Evolutionary conservation across 805 yeast genomes (phyloP).

Genomic region (Blastobotrys americana): DNA sequence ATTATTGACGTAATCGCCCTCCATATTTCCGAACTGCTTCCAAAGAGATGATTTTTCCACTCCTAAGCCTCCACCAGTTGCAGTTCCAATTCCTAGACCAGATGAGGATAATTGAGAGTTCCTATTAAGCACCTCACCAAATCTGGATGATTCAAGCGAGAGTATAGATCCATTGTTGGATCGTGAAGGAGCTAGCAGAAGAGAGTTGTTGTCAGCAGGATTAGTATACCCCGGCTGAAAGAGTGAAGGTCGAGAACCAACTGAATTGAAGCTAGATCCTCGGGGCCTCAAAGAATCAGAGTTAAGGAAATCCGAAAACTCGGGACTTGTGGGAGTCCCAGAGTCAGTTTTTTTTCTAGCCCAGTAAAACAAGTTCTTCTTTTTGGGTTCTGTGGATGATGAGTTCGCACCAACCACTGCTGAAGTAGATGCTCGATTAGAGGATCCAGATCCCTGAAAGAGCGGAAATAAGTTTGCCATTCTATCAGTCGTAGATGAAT

Average conservation of each 20-base stretch:
- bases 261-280: neutral
- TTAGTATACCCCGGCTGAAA: neutral
- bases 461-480: neutral
- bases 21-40: neutral
- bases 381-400: neutral
- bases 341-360: neutral
- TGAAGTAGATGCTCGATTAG: neutral
- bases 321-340: neutral
- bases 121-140: conserved; percentile 3
- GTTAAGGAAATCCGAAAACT: neutral
- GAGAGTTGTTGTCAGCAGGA: conserved; percentile 5
- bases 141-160: conserved; percentile 5
- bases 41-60: neutral
- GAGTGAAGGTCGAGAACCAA: neutral
- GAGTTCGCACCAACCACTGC: neutral
- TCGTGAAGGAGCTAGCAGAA: conserved; percentile 5
- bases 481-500: too few species aligned
- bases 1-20: too few species aligned
- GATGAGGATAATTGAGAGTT: too few species aligned
- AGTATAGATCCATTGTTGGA: conserved; percentile 9
- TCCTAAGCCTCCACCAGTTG: neutral
- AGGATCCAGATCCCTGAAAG: neutral
- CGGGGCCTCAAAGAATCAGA: neutral
- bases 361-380: neutral
- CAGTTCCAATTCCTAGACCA: too few species aligned